phyloP scores from a whole-genome alignment of 768 basidiomycete genomes.

The Auriscalpium vulgare region DNA sequence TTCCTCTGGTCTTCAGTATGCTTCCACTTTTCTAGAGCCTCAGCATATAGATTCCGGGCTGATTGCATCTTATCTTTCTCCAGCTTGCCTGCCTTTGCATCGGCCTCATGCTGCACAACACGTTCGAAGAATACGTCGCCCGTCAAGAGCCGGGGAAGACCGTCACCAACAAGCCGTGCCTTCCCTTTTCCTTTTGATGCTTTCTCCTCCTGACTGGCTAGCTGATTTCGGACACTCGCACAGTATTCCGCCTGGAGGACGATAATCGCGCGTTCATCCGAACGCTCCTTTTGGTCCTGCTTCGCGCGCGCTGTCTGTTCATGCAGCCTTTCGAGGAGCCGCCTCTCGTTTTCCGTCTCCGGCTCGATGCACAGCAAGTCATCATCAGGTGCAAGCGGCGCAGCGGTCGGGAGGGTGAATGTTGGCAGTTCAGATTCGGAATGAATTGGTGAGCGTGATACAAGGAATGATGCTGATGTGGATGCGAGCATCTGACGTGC shows the following conservation, averaged over 20 bases:
- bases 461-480: background rate
- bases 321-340: background rate
- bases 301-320: background rate
- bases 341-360: background rate
- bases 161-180: background rate
- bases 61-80: background rate
- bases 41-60: background rate
- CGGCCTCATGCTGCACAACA: background rate
- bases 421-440: background rate
- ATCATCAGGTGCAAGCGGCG: background rate
- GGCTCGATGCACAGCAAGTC: background rate
- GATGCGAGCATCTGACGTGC: background rate
- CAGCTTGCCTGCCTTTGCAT: background rate
- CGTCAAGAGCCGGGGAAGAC: background rate
- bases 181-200: background rate
- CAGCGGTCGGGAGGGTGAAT: background rate
- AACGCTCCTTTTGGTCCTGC: background rate
- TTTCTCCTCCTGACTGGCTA: background rate
- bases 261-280: background rate
- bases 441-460: background rate
- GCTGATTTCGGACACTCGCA: background rate
- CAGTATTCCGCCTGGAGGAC: background rate
- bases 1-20: background rate
- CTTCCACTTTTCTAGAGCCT: background rate
- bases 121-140: background rate